These are phyloP conservation scores for Neurospora sublineolata DNA, from an alignment of 495 filamentous ascomycete species.

Conservation along the genomic window DNA sequence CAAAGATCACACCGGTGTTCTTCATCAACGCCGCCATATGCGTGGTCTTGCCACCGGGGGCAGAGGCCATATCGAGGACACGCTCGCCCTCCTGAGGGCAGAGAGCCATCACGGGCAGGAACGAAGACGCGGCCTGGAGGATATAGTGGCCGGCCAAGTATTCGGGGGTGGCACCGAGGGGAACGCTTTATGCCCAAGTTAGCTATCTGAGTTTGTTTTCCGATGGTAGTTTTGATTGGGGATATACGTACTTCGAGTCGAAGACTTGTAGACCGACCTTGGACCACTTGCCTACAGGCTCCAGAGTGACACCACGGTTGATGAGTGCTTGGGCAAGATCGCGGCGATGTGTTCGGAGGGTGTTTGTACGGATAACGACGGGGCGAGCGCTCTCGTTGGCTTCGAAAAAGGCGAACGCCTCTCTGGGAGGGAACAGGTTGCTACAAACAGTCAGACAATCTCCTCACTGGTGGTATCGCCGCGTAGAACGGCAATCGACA, in stretches of 20 bases:
- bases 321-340: conserved; percentile 90
- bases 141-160: conserved; percentile 97
- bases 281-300: conserved; percentile 96
- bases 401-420: conserved; percentile 97
- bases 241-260: conserved; percentile 47
- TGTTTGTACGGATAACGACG: conserved; percentile 77
- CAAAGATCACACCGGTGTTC: conserved; percentile 92
- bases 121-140: conserved; percentile 90
- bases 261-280: conserved; percentile 96
- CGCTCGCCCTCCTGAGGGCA: conserved; percentile 89
- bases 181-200: conserved; percentile 38
- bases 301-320: conserved; percentile 90
- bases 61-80: conserved; percentile 84
- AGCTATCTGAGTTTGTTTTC: background rate
- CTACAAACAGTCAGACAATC: conserved; percentile 24
- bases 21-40: conserved; percentile 96
- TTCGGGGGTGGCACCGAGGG: conserved; percentile 94
- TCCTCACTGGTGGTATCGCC: background rate
- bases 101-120: conserved; percentile 94
- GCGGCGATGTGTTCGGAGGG: conserved; percentile 80
- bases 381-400: conserved; percentile 86
- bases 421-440: conserved; percentile 81
- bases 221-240: background rate
- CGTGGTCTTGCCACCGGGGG: conserved; percentile 94
- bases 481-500: background rate